Evolutionary conservation across 2,329 filamentous ascomycete species (phyloP), one percentile per base, ranked within the genome.

Genomic region (Xylaria sp.): DNA sequence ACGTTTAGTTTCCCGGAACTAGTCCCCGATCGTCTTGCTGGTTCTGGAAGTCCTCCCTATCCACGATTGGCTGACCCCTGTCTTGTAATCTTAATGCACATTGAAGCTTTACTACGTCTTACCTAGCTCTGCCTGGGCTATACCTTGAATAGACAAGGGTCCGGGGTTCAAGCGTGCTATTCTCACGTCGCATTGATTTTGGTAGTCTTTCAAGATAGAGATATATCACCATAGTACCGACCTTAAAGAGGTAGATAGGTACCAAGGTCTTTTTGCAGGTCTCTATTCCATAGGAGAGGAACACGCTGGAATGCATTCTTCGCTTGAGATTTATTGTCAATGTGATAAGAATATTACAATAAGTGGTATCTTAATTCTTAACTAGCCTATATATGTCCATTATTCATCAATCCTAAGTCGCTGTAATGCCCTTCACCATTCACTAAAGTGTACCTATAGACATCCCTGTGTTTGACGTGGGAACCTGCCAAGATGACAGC

Each of bases 51-150:
- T 40, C 61, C 54, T 58, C 59, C 35, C 58, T 9, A 16, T 18
- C 63, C 50, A 58, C 69, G 59, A 74, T 76, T 72, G 68, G 74
- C 18, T 32, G 16, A 68, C 58, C 75, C 75, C 68, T 74, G 74
- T 69, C 71, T 60, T 42, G 66, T 69, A 76, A 77, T 77, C 74
- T 77, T 71, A 76, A 73, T 69, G 63, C 72, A 68, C 73, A 70
- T 74, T 68, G 60, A 27, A 66, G 60, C 73, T 66, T 76, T 73
- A 37, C 75, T 67, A 50, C 57, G 69, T 74, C 51, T 25, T 61
- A 50, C 40, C 55, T 71, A 68, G 69, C 66, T 57, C 54, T 51
- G 47, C 69, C 61, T 58, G 44, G 65, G 21, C 68, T 51, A 57
- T 57, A 58, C 70, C 64, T 59, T 44, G 65, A 29, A 21, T 23